Base-by-base conservation (phyloP, 441 rosid genomes). In the Bocquillonia castaneifolia region DNA sequence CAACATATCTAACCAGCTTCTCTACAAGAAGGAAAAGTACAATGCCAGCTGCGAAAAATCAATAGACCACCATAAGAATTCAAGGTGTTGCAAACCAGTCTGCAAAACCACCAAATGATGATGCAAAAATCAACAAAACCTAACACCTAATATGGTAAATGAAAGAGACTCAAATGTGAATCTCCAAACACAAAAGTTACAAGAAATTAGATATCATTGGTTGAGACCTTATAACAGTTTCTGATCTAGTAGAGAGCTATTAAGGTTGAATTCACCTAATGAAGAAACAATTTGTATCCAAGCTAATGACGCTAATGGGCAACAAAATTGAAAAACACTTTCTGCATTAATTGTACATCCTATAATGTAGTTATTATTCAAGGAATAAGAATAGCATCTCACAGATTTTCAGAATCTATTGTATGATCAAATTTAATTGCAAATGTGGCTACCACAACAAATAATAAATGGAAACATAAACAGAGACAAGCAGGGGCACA, bases 21-120 rank as follows among this genome's bases (percentile, higher is more conserved):
- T 94, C 99, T 42, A 94, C 97, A 59, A 94, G 74, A 75, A 91
- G 94, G 76, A 94, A 94, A 68, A 94, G 78, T 69, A 92, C 91
- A 78, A 94, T 91, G 78, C 99, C 99, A 83, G 92, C 99, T 94
- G 87, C 74, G 17, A n/a, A 80, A 66, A 74, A 54, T 59, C 42
- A 74, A 79, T 66, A 77, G 7, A 71, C 52, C 68, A 68, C 32
- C 47, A 72, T 72, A 59, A 78, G 77, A 74, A 69, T 47, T 72
- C 69, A 69, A 70, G 48, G 45, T 63, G 59, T 53, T 71, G 20
- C 31, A 68, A 73, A 40, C 67, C 60, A 77, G 63, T 44, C 70
- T 28, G 72, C 65, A 63, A 72, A 65, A 56, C 28, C 66, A 36
- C 68, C 25, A 17, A 32, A 54, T 72, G 63, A 76, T 47, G 62